Evolutionary conservation across 1,284 basidiomycete species (phyloP).

Genomic region (Ceratobasidium sp.): DNA sequence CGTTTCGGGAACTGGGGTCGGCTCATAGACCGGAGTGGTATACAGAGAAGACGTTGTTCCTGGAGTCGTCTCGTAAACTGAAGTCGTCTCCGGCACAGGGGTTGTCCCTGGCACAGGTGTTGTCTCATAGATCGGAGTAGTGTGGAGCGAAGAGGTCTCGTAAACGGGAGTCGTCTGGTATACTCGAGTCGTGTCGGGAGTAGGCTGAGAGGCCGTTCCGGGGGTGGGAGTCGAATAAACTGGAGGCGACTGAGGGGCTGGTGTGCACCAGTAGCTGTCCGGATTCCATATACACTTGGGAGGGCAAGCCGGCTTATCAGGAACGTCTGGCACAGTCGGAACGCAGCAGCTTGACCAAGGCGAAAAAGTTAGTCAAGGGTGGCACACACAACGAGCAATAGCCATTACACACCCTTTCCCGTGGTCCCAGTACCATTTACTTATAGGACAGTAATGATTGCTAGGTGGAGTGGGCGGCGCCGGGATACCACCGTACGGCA

Average conservation of each 20-base stretch:
- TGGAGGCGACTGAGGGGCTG: neutral
- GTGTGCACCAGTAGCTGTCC: constrained; percentile 8
- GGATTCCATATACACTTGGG: constrained; percentile 25
- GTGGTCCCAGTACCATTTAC: constrained; percentile 31
- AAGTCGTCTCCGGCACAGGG: neutral
- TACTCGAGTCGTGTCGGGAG: neutral
- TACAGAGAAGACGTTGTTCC: neutral
- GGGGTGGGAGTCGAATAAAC: neutral
- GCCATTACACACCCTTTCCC: constrained; percentile 10
- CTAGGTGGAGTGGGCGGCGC: constrained; percentile 18
- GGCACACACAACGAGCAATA: neutral
- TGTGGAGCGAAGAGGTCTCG: neutral
- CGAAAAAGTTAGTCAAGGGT: neutral
- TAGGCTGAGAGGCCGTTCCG: neutral
- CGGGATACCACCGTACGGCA: constrained; percentile 24
- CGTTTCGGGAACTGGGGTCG: neutral
- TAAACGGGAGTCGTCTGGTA: neutral
- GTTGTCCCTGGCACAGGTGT: constrained; percentile 8
- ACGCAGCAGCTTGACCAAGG: constrained; percentile 17
- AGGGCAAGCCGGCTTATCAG: constrained; percentile 12
- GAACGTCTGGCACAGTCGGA: constrained; percentile 16
- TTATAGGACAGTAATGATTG: constrained; percentile 10
- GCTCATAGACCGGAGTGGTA: too few relatives aligned
- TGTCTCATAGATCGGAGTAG: neutral
- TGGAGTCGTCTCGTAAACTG: neutral